Conservation (phyloP, 192 early-diverging fungal genomes). For the Entophlyctis luteolus region DNA sequence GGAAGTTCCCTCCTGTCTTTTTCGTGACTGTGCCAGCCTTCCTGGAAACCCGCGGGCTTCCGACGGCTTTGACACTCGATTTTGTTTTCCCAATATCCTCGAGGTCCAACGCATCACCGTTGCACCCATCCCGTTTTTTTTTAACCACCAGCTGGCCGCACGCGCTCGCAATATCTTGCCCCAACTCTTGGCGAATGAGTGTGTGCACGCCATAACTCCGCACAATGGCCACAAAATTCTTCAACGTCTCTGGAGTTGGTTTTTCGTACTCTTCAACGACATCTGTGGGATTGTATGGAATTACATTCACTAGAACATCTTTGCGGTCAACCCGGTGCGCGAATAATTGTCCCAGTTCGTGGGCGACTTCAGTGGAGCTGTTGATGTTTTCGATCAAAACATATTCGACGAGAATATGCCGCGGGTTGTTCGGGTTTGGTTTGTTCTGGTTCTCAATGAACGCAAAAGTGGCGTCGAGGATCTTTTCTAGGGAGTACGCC, state of each 20-base stretch:
- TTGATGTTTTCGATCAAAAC: slow-evolving; percentile 52
- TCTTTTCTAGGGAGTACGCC: slow-evolving; percentile 44
- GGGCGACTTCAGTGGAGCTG: slow-evolving; percentile 39
- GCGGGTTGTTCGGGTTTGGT: slow-evolving; percentile 16
- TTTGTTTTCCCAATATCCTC: slow-evolving; percentile 27
- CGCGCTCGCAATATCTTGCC: slow-evolving; percentile 49
- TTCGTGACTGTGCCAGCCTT: not conserved
- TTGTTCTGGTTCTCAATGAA: slow-evolving; percentile 52
- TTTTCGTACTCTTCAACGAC: slow-evolving; percentile 48
- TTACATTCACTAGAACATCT: slow-evolving; percentile 51
- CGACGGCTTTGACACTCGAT: not conserved
- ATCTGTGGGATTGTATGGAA: slow-evolving; percentile 54
- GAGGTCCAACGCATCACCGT: slow-evolving; percentile 23
- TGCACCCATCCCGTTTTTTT: not conserved
- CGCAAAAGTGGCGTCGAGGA: slow-evolving; percentile 42
- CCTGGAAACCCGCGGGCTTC: not conserved
- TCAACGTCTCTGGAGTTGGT: slow-evolving; percentile 26
- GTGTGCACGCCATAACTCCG: slow-evolving; percentile 43
- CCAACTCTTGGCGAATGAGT: slow-evolving; percentile 48
- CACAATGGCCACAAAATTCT: slow-evolving; percentile 37
- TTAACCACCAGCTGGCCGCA: slow-evolving; percentile 56
- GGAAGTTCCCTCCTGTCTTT: not conserved
- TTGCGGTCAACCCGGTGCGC: slow-evolving; percentile 13
- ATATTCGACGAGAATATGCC: slow-evolving; percentile 53
- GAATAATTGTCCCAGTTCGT: slow-evolving; percentile 46